Conservation (phyloP, 805 yeast genomes). For the Debaryomyces castellii region DNA sequence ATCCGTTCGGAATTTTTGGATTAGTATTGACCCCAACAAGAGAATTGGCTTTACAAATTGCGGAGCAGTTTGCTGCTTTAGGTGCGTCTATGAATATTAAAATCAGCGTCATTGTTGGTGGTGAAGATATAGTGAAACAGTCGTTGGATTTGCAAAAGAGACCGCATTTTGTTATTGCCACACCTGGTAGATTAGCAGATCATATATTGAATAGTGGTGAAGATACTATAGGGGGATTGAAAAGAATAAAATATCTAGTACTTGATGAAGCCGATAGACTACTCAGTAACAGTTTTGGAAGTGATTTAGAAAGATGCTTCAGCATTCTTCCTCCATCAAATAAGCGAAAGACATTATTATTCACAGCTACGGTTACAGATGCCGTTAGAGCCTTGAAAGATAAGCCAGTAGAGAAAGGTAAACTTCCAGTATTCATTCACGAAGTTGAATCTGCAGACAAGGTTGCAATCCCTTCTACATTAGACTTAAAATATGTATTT, state of each 20-base stretch:
- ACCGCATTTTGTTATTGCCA: conserved; percentile 95
- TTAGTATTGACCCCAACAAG: conserved; percentile 87
- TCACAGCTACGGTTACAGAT: conserved; percentile 95
- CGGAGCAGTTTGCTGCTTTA: conserved; percentile 91
- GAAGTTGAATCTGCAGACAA: conserved; percentile 74
- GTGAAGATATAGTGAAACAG: conserved; percentile 90
- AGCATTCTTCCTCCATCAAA: conserved; percentile 66
- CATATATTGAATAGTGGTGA: conserved; percentile 87
- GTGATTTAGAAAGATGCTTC: conserved; percentile 74
- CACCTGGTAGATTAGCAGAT: conserved; percentile 95
- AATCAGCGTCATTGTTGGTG: conserved; percentile 88
- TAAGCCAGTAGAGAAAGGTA: conserved; percentile 53
- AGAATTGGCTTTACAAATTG: conserved; percentile 93
- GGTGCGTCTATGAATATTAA: conserved; percentile 87
- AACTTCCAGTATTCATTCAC: conserved; percentile 61
- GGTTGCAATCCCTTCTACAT: conserved; percentile 76
- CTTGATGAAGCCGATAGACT: conserved; percentile 96
- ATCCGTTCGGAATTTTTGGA: conserved; percentile 92
- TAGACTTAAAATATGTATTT: conserved; percentile 64
- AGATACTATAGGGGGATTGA: conserved; percentile 77
- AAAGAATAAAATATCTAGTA: conserved; percentile 77
- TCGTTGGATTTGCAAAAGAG: conserved; percentile 74
- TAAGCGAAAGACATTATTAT: conserved; percentile 81
- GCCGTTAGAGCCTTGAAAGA: conserved; percentile 80
- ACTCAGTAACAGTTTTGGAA: conserved; percentile 78